Percentiles rank a stretch among this genome's conserved stretches.
Conservation (phyloP, 2,329 filamentous ascomycete genomes). For the Xylaria sp. region DNA sequence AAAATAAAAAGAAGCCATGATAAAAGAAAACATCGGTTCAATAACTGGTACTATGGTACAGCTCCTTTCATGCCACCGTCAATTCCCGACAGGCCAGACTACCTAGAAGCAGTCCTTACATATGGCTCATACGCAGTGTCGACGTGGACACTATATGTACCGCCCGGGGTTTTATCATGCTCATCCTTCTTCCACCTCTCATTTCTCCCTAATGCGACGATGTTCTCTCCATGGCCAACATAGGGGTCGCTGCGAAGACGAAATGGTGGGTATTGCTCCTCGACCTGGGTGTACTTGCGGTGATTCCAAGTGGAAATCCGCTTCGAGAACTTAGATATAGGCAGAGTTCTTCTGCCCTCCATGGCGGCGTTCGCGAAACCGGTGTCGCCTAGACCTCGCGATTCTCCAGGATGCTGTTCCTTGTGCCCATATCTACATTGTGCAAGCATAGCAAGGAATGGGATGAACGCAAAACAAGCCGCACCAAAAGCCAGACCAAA, state of each 20-base stretch:
- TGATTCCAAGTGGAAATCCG: slow-evolving; percentile 30
- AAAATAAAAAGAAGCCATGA: no score
- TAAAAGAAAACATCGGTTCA: no score
- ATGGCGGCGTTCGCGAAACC: neutral
- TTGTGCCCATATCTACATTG: neutral
- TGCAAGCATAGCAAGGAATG: slow-evolving; percentile 6
- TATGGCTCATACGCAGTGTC: slow-evolving; percentile 5
- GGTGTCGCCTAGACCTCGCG: neutral
- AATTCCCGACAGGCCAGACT: no score
- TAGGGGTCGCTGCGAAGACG: neutral
- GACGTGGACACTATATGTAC: no score
- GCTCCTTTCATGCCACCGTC: no score
- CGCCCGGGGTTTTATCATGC: slow-evolving; percentile 5
- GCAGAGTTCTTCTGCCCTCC: neutral
- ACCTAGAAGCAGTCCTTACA: neutral
- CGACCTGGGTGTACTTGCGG: slow-evolving; percentile 39
- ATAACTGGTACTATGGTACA: no score
- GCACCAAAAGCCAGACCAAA: slow-evolving; percentile 35
- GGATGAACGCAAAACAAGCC: slow-evolving; percentile 26
- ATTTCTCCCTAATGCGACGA: slow-evolving; percentile 13
- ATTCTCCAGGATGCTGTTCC: neutral
- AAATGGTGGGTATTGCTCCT: slow-evolving; percentile 28
- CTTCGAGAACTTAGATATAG: slow-evolving; percentile 19
- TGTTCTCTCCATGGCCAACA: slow-evolving; percentile 9
- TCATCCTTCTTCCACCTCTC: slow-evolving; percentile 10